Base-by-base conservation (phyloP, 768 basidiomycete genomes). In the Kwoniella shandongensis region DNA sequence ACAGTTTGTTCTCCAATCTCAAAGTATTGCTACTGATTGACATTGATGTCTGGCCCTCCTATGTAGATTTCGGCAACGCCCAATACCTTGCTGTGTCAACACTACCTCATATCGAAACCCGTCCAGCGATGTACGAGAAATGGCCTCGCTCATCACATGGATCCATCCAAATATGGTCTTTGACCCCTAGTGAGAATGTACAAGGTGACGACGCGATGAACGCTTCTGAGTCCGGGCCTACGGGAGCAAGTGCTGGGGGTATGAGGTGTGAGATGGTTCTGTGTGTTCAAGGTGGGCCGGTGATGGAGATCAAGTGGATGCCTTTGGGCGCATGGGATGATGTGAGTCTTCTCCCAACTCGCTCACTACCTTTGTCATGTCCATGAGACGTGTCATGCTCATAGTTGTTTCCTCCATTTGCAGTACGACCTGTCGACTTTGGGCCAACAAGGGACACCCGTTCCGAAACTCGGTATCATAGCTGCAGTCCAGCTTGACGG, bases 401-500 rank as follows among this genome's bases (percentile, higher is more conserved):
- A 38, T n/a, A n/a, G n/a, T n/a, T n/a, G n/a, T n/a, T n/a, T n/a
- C n/a, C n/a, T n/a, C n/a, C n/a, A n/a, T n/a, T n/a, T n/a, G n/a
- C 18, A 58, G 56, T 39, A 44, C 30, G 49, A 58, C 22, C 10
- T 41, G 3, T 17, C 44, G 27, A 25, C 48, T 6, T 20, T 58
- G 10, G 50, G 26, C n/a, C 20, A 45, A 10, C 8, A 13, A 40
- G 44, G 27, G n/a, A 29, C 32, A 8, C 32, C 22, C 22, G 49
- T 74, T 44, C 72, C 66, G 1, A 93, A 89, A 72, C 77, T 98
- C 0, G 94, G 96, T 1, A 70, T 99, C 7, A 72, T 98, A 6
- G 89, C 84, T 0, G 92, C 87, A 10, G 84, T 87, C 0, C 93
- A 93, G 52, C 86, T 87, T 65, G 92, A 97, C 69, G 94, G 94